Percentiles rank a stretch among this genome's conserved stretches.
Evolutionary conservation across 2,329 filamentous ascomycete genomes (phyloP).

Genomic region (Trichoderma atrobrunneum): DNA sequence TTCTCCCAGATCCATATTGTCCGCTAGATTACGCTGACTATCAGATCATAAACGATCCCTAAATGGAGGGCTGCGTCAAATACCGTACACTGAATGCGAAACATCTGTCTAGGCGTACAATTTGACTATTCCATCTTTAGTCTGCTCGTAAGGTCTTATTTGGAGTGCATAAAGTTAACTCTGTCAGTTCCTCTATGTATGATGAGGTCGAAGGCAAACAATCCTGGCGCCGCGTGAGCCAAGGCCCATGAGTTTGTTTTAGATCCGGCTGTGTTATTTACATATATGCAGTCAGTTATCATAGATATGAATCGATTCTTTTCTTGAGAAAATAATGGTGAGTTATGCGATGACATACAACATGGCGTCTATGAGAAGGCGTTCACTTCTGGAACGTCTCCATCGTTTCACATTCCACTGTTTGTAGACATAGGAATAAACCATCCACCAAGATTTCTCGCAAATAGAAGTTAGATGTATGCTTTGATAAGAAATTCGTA

Average conservation of each 20-base stretch:
- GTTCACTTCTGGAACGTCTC: neutral
- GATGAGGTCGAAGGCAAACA: neutral
- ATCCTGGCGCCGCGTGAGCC: neutral
- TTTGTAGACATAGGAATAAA: neutral
- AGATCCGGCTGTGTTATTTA: neutral
- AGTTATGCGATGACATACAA: neutral
- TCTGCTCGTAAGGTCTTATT: accelerated
- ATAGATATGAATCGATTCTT: neutral
- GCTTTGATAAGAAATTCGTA: neutral
- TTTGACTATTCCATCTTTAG: neutral
- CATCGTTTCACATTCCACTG: neutral
- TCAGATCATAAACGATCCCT: neutral
- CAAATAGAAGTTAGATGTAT: neutral
- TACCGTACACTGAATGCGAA: neutral
- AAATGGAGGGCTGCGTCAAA: neutral
- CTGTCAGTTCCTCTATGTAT: neutral
- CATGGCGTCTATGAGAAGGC: neutral
- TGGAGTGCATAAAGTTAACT: neutral
- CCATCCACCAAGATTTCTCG: accelerated
- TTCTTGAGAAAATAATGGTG: neutral
- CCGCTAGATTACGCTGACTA: neutral
- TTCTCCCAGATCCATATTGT: neutral
- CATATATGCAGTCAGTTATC: neutral
- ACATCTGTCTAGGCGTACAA: neutral
- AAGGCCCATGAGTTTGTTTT: neutral